Percentiles rank a stretch among this genome's conserved stretches.
These are phyloP conservation scores for Debaryomyces sp. DNA, from an alignment of 1,139 yeast species.

Conservation along the genomic window DNA sequence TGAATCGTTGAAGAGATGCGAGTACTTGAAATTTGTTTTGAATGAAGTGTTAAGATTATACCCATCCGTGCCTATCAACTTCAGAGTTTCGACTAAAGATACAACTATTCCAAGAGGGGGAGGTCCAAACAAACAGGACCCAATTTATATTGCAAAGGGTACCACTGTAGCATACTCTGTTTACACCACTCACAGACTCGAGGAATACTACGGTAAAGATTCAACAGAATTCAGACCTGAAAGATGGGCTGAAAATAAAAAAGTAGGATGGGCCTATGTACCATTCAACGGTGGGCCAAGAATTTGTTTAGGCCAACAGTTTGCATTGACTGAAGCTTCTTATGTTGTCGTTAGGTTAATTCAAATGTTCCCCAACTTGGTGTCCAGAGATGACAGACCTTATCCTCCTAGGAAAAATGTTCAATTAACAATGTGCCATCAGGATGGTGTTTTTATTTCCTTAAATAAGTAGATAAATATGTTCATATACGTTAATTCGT, in stretches of 20 bases:
- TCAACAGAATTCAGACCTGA: constrained; percentile 51
- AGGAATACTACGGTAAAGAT: constrained; percentile 50
- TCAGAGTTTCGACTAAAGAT: constrained; percentile 46
- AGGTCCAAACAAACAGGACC: constrained; percentile 44
- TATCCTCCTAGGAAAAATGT: constrained; percentile 28
- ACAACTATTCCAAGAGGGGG: constrained; percentile 58
- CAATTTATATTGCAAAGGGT: constrained; percentile 50
- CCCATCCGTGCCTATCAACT: constrained; percentile 59
- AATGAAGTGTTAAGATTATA: constrained; percentile 57
- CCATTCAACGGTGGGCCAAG: constrained; percentile 69
- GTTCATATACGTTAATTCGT: background rate
- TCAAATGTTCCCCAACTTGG: constrained; percentile 41
- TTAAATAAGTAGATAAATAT: constrained; percentile 4
- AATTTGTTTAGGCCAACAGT: constrained; percentile 63
- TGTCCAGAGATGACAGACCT: constrained; percentile 20
- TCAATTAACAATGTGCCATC: constrained; percentile 32
- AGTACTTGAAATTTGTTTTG: constrained; percentile 48
- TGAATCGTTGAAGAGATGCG: constrained; percentile 53
- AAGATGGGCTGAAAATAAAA: constrained; percentile 45
- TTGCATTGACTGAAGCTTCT: constrained; percentile 59
- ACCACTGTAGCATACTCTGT: constrained; percentile 47
- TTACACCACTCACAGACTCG: constrained; percentile 49
- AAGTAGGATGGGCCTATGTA: constrained; percentile 54
- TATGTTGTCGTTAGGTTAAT: constrained; percentile 49
- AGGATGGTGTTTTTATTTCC: constrained; percentile 19